Evolutionary conservation across 2,329 filamentous ascomycete species (phyloP), one percentile per base, ranked within the genome.

Genomic region (Colletotrichum sp.): DNA sequence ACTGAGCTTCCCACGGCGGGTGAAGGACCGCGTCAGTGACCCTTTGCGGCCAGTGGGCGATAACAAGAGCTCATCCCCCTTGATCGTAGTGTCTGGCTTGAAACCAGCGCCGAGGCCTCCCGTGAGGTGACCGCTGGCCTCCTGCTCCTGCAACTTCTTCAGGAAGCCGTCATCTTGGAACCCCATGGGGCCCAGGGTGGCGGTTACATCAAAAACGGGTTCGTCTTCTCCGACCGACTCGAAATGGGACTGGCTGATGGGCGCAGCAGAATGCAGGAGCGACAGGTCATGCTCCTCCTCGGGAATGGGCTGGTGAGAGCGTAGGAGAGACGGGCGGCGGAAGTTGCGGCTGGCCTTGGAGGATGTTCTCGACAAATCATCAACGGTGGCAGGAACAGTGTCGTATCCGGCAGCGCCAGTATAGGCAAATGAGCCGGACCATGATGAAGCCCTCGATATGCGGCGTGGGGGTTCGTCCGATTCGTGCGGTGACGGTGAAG

Each of bases 61-160:
- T 3, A 87, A 84, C 18, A 90, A 78, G 34, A 93, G 84, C n/a
- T 91, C 88, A 0, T 86, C 86, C 78, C 89, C 87, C 26, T 83
- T 88, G 21, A 93, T 83, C 3, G 81, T 88, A 5, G 85, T 82
- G 30, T 88, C 85, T 0, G 90, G 86, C 30, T 82, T 85, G 77
- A 90, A 89, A 3, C 91, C 92, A 39, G 84, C 83, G 3, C 92
- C 91, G 13, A 93, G 79, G 0, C 91, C 92, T n/a, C 90, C 90
- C 0, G 90, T 92, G 30, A 93, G 82, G 44, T 84, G 86, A 3
- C 91, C 91, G 9, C 83, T 86, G 3, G 90, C 88, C 79, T 93
- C 91, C 76, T 90, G 87, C 55, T 87, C 84, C 78, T 90, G 89
- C 16, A 90, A 79, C 4, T 83, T 83, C 76, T 81, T 85, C 55